These are phyloP conservation scores for Darksidea phi DNA, from an alignment of 495 filamentous ascomycete genomes.

Conservation along the genomic window DNA sequence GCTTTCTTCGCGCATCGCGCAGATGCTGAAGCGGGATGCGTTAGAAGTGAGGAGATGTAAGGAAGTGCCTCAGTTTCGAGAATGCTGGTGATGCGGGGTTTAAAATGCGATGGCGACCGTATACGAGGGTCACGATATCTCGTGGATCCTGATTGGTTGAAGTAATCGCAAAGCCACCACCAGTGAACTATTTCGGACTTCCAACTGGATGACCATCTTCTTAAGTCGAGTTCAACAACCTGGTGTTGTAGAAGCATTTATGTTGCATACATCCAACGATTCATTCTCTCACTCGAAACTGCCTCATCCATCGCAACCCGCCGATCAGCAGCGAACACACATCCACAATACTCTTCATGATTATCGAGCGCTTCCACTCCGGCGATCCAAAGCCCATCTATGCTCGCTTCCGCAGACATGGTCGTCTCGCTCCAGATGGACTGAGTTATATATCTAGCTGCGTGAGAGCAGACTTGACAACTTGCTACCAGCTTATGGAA, in stretches of 20 bases:
- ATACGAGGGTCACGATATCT: neutral
- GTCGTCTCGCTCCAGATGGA: conserved; percentile 17
- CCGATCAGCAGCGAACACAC: neutral
- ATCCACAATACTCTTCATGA: conserved; percentile 20
- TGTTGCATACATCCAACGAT: too few relatives aligned
- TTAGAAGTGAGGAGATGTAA: neutral
- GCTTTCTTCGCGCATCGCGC: neutral
- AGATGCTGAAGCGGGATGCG: neutral
- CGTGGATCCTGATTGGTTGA: neutral
- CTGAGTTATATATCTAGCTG: conserved; percentile 24
- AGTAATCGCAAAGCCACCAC: neutral
- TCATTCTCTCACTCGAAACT: too few relatives aligned
- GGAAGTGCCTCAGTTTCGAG: neutral
- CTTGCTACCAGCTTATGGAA: conserved; percentile 25
- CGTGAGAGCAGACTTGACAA: conserved; percentile 20
- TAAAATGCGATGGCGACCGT: neutral
- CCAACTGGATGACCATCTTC: neutral
- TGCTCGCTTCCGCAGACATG: conserved; percentile 12
- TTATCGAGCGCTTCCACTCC: conserved; percentile 13
- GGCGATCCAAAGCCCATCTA: conserved; percentile 10
- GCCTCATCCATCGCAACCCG: neutral
- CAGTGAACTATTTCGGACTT: neutral
- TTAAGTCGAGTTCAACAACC: too few relatives aligned
- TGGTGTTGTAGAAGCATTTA: too few relatives aligned
- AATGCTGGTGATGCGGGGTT: neutral